Percentiles rank a stretch among this genome's conserved stretches.
Evolutionary conservation across 176 grass and related monocot species (phyloP).

Genomic region (Paspalum notatum): DNA sequence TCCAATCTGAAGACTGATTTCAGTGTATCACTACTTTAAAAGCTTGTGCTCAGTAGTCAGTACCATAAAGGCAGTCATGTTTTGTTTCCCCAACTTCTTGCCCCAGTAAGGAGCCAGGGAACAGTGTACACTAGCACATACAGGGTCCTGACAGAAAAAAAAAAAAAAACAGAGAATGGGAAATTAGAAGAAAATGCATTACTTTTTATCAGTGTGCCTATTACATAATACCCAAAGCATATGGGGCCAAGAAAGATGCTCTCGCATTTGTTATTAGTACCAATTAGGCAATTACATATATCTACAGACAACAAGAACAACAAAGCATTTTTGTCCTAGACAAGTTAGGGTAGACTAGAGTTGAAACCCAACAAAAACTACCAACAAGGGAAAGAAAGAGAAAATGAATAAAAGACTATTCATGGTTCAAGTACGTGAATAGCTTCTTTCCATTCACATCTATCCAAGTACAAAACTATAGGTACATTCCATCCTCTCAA

Average conservation of each 20-base stretch:
- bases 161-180: not conserved
- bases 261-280: not conserved
- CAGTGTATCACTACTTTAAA: not conserved
- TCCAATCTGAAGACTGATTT: not conserved
- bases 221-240: not conserved
- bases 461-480: too few relatives aligned
- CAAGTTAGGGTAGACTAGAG: too few relatives aligned
- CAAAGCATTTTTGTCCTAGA: too few relatives aligned
- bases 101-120: slow-evolving; percentile 64
- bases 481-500: too few relatives aligned
- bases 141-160: slow-evolving; percentile 51
- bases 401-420: too few relatives aligned
- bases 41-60: not conserved
- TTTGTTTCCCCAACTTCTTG: slow-evolving; percentile 55
- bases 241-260: not conserved
- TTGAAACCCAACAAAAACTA: too few relatives aligned
- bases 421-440: too few relatives aligned
- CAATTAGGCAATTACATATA: too few relatives aligned
- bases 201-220: not conserved
- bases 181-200: not conserved
- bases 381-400: too few relatives aligned
- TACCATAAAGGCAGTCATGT: slow-evolving; percentile 59
- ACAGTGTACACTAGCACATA: slow-evolving; percentile 64
- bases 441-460: too few relatives aligned
- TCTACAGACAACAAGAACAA: too few relatives aligned